phyloP scores from a whole-genome alignment of 805 yeast species.

The Pichia gijzeniarum region DNA sequence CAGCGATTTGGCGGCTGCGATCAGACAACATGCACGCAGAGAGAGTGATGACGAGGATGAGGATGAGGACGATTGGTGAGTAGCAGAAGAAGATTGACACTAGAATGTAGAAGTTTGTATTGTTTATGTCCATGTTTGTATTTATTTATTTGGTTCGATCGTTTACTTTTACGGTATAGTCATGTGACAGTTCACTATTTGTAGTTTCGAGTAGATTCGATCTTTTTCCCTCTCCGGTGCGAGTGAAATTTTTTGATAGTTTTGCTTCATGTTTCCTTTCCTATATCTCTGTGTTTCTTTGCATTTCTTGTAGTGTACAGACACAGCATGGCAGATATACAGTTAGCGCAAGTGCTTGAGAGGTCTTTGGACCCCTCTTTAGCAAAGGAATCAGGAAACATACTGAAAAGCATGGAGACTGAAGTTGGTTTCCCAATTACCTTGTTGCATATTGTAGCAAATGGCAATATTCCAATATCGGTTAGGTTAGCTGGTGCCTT shows the following conservation, averaged over 20 bases:
- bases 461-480: conserved; percentile 43
- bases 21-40: conserved; percentile 68
- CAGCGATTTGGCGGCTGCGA: conserved; percentile 85
- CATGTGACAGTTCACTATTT: too few relatives aligned
- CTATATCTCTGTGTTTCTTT: neutral
- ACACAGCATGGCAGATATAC: conserved; percentile 36
- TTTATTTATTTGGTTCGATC: too few relatives aligned
- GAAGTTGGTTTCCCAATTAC: conserved; percentile 71
- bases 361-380: conserved; percentile 59
- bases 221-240: too few relatives aligned
- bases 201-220: too few relatives aligned
- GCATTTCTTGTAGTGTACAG: neutral
- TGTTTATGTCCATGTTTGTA: neutral
- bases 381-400: conserved; percentile 62
- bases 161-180: too few relatives aligned
- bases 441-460: conserved; percentile 71
- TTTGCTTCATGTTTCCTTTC: neutral
- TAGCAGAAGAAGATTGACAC: neutral
- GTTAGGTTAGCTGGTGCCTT: conserved; percentile 83
- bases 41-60: conserved; percentile 69
- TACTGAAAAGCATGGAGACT: conserved; percentile 55
- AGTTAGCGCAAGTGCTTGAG: conserved; percentile 49
- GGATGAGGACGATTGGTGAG: conserved; percentile 47
- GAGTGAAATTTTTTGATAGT: neutral
- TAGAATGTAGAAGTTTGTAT: neutral